A percentile compares a stretch with the other conserved stretches of the same genome.
Evolutionary conservation across 306 rosid species (phyloP).

Genomic region (Citrullus mucosospermus): DNA sequence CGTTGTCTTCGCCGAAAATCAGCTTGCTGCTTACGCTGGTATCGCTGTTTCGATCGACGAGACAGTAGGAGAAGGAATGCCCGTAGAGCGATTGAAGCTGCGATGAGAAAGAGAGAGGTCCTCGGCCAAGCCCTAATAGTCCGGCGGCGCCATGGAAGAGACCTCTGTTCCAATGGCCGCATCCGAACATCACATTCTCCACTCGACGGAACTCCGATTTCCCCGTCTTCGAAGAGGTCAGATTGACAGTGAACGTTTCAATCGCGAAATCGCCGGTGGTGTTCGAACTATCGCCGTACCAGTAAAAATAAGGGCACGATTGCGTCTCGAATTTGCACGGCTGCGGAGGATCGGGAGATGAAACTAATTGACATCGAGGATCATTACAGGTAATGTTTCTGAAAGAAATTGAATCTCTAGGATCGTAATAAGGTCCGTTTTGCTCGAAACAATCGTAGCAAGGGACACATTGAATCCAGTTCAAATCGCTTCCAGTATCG

Average conservation of each 20-base stretch:
- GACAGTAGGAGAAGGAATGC: conserved; percentile 85
- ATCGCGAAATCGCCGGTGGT: conserved; percentile 84
- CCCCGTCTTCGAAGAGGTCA: conserved; percentile 32
- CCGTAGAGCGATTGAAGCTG: conserved; percentile 93
- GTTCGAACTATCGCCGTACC: conserved; percentile 96
- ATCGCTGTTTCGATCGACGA: conserved; percentile 76
- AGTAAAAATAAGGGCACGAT: conserved; percentile 77
- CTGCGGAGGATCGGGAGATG: conserved; percentile 78
- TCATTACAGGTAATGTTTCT: conserved; percentile 61
- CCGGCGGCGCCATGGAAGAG: conserved; percentile 95
- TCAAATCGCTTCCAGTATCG: conserved; percentile 95
- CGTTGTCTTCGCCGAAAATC: conserved; percentile 76
- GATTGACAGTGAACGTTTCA: conserved; percentile 80
- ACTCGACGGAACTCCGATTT: conserved; percentile 38
- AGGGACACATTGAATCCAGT: conserved; percentile 96
- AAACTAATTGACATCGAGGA: conserved; percentile 50
- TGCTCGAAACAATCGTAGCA: conserved; percentile 88
- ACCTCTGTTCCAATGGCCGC: conserved; percentile 99
- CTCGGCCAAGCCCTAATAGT: conserved; percentile 78
- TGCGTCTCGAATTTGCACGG: conserved; percentile 66
- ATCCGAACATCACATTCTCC: conserved; percentile 86
- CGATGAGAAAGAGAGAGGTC: conserved; percentile 84
- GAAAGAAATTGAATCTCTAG: conserved; percentile 59
- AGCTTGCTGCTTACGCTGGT: conserved; percentile 70
- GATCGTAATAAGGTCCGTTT: conserved; percentile 69